Evolutionary conservation across 2,329 filamentous ascomycete genomes (phyloP).

Genomic region (Fusarium phyllophilum): DNA sequence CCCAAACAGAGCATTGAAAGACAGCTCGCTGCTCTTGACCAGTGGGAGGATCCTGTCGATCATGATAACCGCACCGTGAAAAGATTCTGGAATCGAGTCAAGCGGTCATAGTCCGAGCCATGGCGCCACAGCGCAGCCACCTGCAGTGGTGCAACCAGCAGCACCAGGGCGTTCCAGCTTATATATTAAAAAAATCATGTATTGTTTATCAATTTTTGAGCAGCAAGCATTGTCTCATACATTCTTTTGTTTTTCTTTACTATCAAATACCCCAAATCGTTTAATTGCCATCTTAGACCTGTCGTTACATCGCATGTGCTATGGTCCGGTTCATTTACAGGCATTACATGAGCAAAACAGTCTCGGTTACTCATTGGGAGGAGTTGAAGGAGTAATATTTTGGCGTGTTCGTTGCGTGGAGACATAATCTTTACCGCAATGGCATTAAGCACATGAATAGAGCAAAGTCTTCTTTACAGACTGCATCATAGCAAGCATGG

Average conservation of each 20-base stretch:
- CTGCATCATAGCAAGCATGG: slow-evolving; percentile 7
- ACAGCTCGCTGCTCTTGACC: slow-evolving; percentile 64
- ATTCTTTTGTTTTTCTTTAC: slow-evolving; percentile 18
- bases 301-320: slow-evolving; percentile 4
- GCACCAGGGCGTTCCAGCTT: not conserved
- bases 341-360: slow-evolving; percentile 18
- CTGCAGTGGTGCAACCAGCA: not conserved
- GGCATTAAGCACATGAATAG: not conserved
- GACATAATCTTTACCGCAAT: not conserved
- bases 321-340: slow-evolving; percentile 4
- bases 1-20: slow-evolving; percentile 65
- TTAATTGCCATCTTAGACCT: slow-evolving; percentile 33
- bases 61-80: slow-evolving; percentile 66
- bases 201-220: not conserved
- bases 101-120: slow-evolving; percentile 50
- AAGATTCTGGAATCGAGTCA: slow-evolving; percentile 72
- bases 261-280: slow-evolving; percentile 38
- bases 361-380: slow-evolving; percentile 26
- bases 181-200: not conserved
- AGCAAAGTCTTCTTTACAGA: slow-evolving; percentile 8
- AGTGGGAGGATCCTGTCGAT: slow-evolving; percentile 49
- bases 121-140: not conserved
- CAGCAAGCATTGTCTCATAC: slow-evolving; percentile 9
- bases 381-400: slow-evolving; percentile 37
- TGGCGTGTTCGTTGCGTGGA: not conserved